Base-by-base conservation (phyloP, 192 early-diverging fungal species). In the Coemansia sp. region DNA sequence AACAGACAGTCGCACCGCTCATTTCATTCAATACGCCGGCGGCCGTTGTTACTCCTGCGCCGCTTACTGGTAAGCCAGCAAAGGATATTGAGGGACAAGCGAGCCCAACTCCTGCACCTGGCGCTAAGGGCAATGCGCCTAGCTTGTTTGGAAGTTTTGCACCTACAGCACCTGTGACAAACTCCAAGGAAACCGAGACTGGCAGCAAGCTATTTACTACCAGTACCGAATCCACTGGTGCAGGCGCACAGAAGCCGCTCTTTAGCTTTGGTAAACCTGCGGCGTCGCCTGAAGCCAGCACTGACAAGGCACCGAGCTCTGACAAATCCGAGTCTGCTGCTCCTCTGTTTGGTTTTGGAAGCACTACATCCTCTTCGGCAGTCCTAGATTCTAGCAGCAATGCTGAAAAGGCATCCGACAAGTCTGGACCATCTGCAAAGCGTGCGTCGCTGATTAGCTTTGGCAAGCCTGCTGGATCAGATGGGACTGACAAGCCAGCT, bases 261-360 rank as follows among this genome's bases (percentile, higher is more conserved):
- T 71, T 64, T 17, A 61, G 47, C 47, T 64, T 71, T 53, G 47
- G 62, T n/a, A 62, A 57, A 18, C 30, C 40, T 15, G 33, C 40
- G n/a, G 18, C 9, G 23, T 37, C 53, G 4, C 34, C 14, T 40
- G 42, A 50, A 4, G 23, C 33, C 3, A 39, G 54, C 13, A 50
- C 34, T 30, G 11, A 17, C 1, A 33, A 54, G 19, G 22, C 25
- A 9, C 5, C 50, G 33, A 25, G 22, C 34, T 3, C 46, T 3
- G 46, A 48, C 9, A 23, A 24, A 4, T 12, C 46, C 9, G 12
- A 8, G 18, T 19, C 46, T 24, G n/a, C 46, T 14, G 18, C 46
- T 12, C 11, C 11, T 14, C 46, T 48, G 46, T 48, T 48, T 48
- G 14, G 46, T 10, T 37, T 37, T 8, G 34, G 34, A 9, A 10